phyloP scores from a whole-genome alignment of 1,139 yeast genomes.

The Yamadazyma atmosphaerica region DNA sequence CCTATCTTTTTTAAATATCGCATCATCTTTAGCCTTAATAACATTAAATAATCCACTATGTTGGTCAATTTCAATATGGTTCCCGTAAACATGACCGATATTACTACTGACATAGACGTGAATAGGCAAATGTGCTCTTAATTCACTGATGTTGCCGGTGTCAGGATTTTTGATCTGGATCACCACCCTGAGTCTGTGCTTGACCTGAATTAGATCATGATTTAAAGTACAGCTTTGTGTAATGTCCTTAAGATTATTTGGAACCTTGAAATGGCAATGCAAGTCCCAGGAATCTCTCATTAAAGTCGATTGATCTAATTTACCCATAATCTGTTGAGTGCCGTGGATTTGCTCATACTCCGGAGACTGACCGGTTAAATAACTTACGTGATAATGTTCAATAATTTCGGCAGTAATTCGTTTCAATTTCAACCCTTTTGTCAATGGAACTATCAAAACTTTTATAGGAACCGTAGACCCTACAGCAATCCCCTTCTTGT shows the following conservation, averaged over 20 bases:
- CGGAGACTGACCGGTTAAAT: constrained; percentile 39
- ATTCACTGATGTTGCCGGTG: constrained; percentile 61
- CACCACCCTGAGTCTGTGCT: constrained; percentile 59
- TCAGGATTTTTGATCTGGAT: constrained; percentile 58
- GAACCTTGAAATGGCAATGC: constrained; percentile 49
- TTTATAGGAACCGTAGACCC: constrained; percentile 57
- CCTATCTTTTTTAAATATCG: constrained; percentile 33
- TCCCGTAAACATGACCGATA: constrained; percentile 49
- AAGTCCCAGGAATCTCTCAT: constrained; percentile 53
- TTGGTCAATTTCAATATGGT: constrained; percentile 52
- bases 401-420: constrained; percentile 50
- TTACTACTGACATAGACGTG: constrained; percentile 57
- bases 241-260: constrained; percentile 49
- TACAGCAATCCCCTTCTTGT: constrained; percentile 58
- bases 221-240: constrained; percentile 60
- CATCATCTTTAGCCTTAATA: constrained; percentile 31
- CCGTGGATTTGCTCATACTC: constrained; percentile 43
- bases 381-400: constrained; percentile 48
- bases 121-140: constrained; percentile 68
- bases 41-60: constrained; percentile 47
- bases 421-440: constrained; percentile 53
- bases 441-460: constrained; percentile 57
- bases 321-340: constrained; percentile 25
- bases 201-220: constrained; percentile 51
- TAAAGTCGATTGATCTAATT: constrained; percentile 21